Conservation (phyloP, 2,329 filamentous ascomycete species). For the Phoma sp. region DNA sequence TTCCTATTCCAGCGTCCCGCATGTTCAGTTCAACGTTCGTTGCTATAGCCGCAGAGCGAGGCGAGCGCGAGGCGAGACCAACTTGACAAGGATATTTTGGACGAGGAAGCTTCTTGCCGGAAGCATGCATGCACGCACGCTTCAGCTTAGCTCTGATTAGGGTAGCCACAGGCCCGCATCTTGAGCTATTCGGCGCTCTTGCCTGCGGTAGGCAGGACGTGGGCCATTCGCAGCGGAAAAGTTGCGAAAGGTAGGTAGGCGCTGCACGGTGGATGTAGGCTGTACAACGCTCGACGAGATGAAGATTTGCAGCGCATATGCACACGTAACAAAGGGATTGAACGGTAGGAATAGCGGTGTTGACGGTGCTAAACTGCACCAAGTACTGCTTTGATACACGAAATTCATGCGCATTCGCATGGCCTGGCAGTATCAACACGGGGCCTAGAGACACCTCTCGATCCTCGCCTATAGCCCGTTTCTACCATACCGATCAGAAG, state of each 20-base stretch:
- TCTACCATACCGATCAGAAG: neutral
- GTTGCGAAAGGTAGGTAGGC: neutral
- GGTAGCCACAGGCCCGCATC: neutral
- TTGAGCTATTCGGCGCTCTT: constrained; percentile 1
- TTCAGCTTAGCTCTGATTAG: constrained; percentile 1
- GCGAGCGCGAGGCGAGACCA: neutral
- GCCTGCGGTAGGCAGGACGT: constrained; percentile 4
- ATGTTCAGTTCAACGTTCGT: constrained; percentile 1
- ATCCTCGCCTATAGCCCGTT: neutral
- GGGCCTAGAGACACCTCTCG: neutral
- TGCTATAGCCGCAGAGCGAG: neutral
- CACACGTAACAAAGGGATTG: neutral
- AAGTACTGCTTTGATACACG: neutral
- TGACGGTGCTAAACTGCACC: neutral
- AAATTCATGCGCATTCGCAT: constrained; percentile 3
- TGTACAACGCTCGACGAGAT: constrained; percentile 12
- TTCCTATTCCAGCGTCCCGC: neutral
- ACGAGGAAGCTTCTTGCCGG: neutral
- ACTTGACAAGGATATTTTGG: neutral
- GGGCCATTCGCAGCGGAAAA: neutral
- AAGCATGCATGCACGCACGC: constrained; percentile 5
- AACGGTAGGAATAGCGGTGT: constrained; percentile 10
- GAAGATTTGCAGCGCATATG: constrained; percentile 8
- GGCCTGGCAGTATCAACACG: neutral
- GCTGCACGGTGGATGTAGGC: neutral